Percentiles rank a stretch among this genome's conserved stretches.
These are phyloP conservation scores for Ceratocystis harringtonii DNA, from an alignment of 2,329 filamentous ascomycete genomes.

Conservation along the genomic window DNA sequence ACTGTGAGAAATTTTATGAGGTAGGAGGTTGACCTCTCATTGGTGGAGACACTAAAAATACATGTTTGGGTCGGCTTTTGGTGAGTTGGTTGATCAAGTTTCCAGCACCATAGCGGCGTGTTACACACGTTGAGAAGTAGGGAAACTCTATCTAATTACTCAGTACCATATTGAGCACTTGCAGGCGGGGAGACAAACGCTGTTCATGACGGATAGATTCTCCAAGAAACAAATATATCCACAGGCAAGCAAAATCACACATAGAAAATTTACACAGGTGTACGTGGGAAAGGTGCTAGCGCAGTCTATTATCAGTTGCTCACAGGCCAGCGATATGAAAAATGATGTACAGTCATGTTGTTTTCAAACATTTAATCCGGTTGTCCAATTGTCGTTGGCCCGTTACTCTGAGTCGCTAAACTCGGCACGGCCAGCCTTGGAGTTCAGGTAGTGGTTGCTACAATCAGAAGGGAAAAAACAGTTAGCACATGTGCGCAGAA, in stretches of 20 bases:
- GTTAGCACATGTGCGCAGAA: neutral
- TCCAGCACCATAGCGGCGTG: no score
- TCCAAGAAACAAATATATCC: neutral
- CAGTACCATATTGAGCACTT: no score
- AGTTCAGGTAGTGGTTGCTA: slow-evolving; percentile 71
- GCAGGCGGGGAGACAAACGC: no score
- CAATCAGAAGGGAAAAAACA: neutral
- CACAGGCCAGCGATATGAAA: slow-evolving; percentile 13
- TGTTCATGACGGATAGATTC: no score
- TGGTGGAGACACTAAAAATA: neutral
- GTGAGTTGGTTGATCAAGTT: no score
- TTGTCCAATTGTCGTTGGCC: neutral
- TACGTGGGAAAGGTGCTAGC: slow-evolving; percentile 10
- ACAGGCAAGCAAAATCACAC: neutral
- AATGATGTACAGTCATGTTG: slow-evolving; percentile 16
- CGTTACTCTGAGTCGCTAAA: slow-evolving; percentile 26
- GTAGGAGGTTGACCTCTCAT: neutral
- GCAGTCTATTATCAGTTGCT: slow-evolving; percentile 14
- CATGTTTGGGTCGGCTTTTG: no score
- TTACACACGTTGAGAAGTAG: no score
- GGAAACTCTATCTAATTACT: no score
- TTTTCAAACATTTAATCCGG: slow-evolving; percentile 10
- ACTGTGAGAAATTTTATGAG: neutral
- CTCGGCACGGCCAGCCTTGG: slow-evolving; percentile 54
- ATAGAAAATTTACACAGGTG: neutral